Percentiles rank a stretch among this genome's conserved stretches.
These are phyloP conservation scores for Teratosphaeria zuluensis DNA, from an alignment of 2,329 filamentous ascomycete species.

Conservation along the genomic window DNA sequence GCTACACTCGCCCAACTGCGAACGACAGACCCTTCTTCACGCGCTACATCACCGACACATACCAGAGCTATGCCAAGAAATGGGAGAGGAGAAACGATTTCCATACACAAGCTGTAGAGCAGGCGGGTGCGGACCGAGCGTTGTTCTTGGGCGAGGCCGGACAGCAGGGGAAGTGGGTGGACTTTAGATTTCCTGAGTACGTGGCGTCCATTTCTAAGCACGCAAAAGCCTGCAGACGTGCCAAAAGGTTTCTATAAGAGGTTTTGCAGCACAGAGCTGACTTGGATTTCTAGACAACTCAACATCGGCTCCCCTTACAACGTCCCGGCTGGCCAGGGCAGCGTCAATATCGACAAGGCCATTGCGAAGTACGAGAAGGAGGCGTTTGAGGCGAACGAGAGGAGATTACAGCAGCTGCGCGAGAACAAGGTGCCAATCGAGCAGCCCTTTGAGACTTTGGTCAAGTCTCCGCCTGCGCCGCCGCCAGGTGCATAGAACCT, in stretches of 20 bases:
- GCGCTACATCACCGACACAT: slow-evolving; percentile 48
- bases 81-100: slow-evolving; percentile 50
- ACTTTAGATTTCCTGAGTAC: slow-evolving; percentile 56
- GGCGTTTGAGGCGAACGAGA: slow-evolving; percentile 47
- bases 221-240: not conserved
- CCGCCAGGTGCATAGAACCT: slow-evolving; percentile 2
- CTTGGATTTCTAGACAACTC: slow-evolving; percentile 41
- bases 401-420: slow-evolving; percentile 39
- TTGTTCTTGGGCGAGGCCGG: slow-evolving; percentile 44
- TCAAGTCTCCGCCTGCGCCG: slow-evolving; percentile 16
- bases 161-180: slow-evolving; percentile 36
- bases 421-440: slow-evolving; percentile 27
- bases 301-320: slow-evolving; percentile 56
- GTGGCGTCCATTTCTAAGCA: slow-evolving; percentile 23
- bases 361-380: slow-evolving; percentile 54
- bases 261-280: not conserved
- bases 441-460: slow-evolving; percentile 18
- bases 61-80: slow-evolving; percentile 42
- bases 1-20: slow-evolving; percentile 31
- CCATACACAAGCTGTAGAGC: slow-evolving; percentile 52
- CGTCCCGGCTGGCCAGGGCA: slow-evolving; percentile 49
- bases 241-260: too few species aligned
- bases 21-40: slow-evolving; percentile 36
- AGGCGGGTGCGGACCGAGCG: slow-evolving; percentile 53
- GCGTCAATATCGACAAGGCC: slow-evolving; percentile 49